A percentile compares a stretch with the other conserved stretches of the same genome.
These are phyloP conservation scores for Sporothrix pallida DNA, from an alignment of 2,329 filamentous ascomycete genomes.

Conservation along the genomic window DNA sequence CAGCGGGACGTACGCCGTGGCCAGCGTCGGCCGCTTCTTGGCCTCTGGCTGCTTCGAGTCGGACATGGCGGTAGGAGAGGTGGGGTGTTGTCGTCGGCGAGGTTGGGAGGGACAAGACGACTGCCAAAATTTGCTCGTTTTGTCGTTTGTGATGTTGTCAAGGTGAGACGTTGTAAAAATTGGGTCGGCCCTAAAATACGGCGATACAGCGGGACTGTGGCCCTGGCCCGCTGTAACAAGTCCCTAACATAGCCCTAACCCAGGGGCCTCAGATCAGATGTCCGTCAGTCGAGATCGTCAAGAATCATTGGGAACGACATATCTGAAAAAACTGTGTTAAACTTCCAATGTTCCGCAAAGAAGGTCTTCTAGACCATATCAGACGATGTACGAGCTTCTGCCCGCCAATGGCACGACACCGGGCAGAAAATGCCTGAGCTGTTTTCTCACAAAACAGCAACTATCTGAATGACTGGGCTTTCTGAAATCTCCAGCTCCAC, in stretches of 20 bases:
- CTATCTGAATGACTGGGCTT: neutral
- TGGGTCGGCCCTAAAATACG: slow-evolving; percentile 19
- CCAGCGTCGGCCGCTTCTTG: slow-evolving; percentile 22
- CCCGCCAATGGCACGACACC: neutral
- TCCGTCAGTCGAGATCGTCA: neutral
- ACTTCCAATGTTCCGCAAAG: no score
- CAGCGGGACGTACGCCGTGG: slow-evolving; percentile 38
- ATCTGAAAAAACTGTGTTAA: no score
- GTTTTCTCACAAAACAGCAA: neutral
- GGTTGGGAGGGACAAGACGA: neutral
- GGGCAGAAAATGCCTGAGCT: neutral
- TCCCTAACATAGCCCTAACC: neutral
- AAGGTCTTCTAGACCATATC: neutral
- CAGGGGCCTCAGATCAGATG: neutral
- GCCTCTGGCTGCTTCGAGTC: neutral
- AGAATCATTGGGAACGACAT: neutral
- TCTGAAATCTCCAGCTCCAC: neutral
- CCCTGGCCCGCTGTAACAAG: slow-evolving; percentile 8
- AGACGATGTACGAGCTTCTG: neutral
- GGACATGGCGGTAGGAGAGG: slow-evolving; percentile 18
- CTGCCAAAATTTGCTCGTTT: neutral
- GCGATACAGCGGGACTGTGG: neutral
- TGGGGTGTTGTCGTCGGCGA: neutral
- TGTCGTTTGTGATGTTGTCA: neutral
- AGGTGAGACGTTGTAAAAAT: slow-evolving; percentile 20